Evolutionary conservation across 192 early-diverging fungal species (phyloP).

Genomic region (Umbelopsis sp.): DNA sequence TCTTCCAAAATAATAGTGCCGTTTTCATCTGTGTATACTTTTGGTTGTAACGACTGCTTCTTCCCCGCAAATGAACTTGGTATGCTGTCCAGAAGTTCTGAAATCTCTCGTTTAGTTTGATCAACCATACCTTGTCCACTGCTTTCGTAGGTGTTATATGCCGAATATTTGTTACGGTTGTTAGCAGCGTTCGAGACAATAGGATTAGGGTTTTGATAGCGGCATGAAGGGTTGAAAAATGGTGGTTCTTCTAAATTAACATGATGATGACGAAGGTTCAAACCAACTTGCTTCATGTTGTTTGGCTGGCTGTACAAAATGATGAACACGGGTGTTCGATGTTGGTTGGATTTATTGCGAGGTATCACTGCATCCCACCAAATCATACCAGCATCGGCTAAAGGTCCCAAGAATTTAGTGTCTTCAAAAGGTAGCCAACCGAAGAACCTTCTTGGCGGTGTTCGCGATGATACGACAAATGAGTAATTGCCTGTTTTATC

Average conservation of each 20-base stretch:
- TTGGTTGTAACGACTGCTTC: background rate
- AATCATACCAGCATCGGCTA: constrained; percentile 25
- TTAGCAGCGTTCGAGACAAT: background rate
- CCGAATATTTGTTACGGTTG: background rate
- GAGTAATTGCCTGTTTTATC: constrained; percentile 28
- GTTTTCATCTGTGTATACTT: background rate
- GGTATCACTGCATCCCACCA: constrained; percentile 47
- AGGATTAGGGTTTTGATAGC: constrained; percentile 31
- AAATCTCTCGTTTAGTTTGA: constrained; percentile 30
- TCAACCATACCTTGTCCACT: background rate
- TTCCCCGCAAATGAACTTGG: constrained; percentile 28
- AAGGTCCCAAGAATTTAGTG: constrained; percentile 36
- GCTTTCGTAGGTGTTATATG: background rate
- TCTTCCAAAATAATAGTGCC: constrained; percentile 19
- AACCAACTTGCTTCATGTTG: background rate
- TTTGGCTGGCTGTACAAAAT: constrained; percentile 35
- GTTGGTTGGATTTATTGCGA: constrained; percentile 22
- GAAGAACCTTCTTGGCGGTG: constrained; percentile 3
- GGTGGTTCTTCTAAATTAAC: constrained; percentile 29
- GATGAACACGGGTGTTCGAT: constrained; percentile 34
- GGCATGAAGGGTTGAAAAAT: constrained; percentile 29
- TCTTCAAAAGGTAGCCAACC: constrained; percentile 45
- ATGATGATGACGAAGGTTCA: constrained; percentile 1
- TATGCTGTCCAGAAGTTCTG: constrained; percentile 31
- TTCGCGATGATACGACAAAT: constrained; percentile 2